These are phyloP conservation scores for Penstemon newberryi DNA, from an alignment of 257 asterid species.

Conservation along the genomic window DNA sequence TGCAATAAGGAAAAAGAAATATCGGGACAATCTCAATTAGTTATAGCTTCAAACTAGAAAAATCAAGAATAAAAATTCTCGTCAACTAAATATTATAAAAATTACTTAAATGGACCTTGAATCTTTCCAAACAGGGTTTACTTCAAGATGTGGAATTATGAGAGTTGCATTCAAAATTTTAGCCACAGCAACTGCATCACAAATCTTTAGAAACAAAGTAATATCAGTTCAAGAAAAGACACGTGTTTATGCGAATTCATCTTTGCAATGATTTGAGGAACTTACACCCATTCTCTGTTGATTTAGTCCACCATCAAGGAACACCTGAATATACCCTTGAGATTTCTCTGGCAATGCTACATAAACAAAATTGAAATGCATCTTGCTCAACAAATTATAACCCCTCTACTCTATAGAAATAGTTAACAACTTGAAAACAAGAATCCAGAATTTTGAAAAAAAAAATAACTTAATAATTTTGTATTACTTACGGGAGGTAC, in stretches of 20 bases:
- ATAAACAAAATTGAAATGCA: constrained; percentile 9
- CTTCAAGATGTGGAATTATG: constrained; percentile 86
- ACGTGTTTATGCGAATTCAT: constrained; percentile 6
- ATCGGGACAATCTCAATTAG: constrained; percentile 9
- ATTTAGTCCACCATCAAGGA: constrained; percentile 95
- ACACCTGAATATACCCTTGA: constrained; percentile 83
- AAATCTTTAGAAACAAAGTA: constrained; percentile 50
- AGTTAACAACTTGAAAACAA: constrained; percentile 1
- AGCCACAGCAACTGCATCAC: constrained; percentile 99
- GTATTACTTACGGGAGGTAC: constrained; percentile 47
- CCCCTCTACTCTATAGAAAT: neutral
- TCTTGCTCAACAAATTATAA: neutral
- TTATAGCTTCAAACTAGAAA: constrained; percentile 14
- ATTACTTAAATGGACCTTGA: constrained; percentile 59
- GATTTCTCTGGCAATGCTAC: constrained; percentile 71
- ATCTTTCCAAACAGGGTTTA: constrained; percentile 96
- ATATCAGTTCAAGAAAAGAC: constrained; percentile 19
- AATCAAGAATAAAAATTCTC: constrained; percentile 10
- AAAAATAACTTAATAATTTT: constrained; percentile 17
- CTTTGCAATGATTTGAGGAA: constrained; percentile 4
- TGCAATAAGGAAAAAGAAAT: constrained; percentile 34
- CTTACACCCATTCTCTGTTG: constrained; percentile 98
- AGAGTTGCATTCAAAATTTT: constrained; percentile 97
- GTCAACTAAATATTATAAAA: neutral
- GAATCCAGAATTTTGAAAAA: neutral